Conservation (phyloP, 441 rosid genomes). For the Aleurites moluccanus region DNA sequence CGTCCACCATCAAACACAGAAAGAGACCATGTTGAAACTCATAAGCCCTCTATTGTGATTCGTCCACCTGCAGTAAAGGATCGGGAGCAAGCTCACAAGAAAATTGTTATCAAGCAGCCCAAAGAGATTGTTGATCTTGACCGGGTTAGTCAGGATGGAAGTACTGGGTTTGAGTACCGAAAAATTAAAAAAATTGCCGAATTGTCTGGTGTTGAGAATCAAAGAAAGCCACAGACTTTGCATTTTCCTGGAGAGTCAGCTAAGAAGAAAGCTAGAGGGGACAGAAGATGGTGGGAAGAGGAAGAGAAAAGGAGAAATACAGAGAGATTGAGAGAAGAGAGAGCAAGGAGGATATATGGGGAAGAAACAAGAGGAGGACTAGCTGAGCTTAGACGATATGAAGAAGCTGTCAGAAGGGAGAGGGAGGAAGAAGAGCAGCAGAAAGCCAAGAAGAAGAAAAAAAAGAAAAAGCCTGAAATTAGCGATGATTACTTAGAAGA, state of each 20-base stretch:
- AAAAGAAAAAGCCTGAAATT: constrained; percentile 60
- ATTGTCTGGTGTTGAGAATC: constrained; percentile 63
- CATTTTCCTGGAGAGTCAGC: constrained; percentile 45
- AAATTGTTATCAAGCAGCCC: constrained; percentile 73
- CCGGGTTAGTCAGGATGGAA: constrained; percentile 70
- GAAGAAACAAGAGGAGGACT: constrained; percentile 50
- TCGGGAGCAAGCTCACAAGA: constrained; percentile 68
- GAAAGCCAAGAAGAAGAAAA: constrained; percentile 80
- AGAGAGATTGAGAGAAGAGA: constrained; percentile 54
- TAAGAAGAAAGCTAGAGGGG: constrained; percentile 60
- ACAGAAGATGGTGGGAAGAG: constrained; percentile 79
- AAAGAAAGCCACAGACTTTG: constrained; percentile 41
- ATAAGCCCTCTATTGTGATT: constrained; percentile 50
- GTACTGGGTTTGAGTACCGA: constrained; percentile 59
- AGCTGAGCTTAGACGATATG: constrained; percentile 67
- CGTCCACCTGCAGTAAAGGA: constrained; percentile 69
- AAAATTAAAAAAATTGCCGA: constrained; percentile 87
- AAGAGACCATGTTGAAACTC: constrained; percentile 33
- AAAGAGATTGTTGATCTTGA: constrained; percentile 76
- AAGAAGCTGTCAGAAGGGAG: constrained; percentile 72
- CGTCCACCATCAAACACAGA: constrained; percentile 36
- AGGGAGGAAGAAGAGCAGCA: constrained; percentile 83
- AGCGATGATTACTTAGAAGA: constrained; percentile 66
- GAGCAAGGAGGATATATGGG: constrained; percentile 40
- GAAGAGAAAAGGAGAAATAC: constrained; percentile 64